Base-by-base conservation (phyloP, 768 basidiomycete genomes). In the Botryobasidium botryosum region DNA sequence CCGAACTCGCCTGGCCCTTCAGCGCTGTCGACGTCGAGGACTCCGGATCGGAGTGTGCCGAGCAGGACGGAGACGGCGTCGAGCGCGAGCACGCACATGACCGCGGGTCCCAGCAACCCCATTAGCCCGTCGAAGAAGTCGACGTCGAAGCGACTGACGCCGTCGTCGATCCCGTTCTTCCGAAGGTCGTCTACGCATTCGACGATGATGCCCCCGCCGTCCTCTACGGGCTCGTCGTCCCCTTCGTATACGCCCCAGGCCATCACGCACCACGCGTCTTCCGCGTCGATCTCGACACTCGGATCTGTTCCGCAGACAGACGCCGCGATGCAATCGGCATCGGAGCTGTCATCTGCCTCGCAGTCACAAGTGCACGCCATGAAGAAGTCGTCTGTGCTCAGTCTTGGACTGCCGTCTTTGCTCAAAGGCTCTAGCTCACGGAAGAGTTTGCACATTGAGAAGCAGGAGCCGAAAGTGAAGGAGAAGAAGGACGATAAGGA, bases 81-180 rank as follows among this genome's bases (percentile, higher is more conserved):
- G 8, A 86, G 82, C 53, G 72, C 71, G 13, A 81, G 77, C 53
- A 80, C 77, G 28, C 77, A 71, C 40, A 46, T 37, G 40, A 45
- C 31, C n/a, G 15, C 31, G 44, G 44, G 17, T 48, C 50, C 24
- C 43, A 37, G 32, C 46, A 12, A 17, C 38, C 26, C 42, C 46
- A 13, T 25, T 17, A 35, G 37, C 32, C 39, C 48, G 23, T 13
- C 35, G 44, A 35, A 47, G 47, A 15, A 44, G 49, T 23, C 25
- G 28, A 50, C 76, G 17, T 58, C 63, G 20, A 87, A 79, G 59
- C 77, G 88, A 47, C 72, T 88, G 37, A 90, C 88, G 1, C 87
- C 87, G 1, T 88, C 85, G 23, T 83, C 85, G 12, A 92, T 92
- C 48, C 88, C 88, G 2, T 92, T 92, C 63, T 91, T 92, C 66